Percentiles rank a stretch among this genome's conserved stretches.
These are phyloP conservation scores for Calocera cornea DNA, from an alignment of 768 basidiomycete genomes.

Conservation along the genomic window DNA sequence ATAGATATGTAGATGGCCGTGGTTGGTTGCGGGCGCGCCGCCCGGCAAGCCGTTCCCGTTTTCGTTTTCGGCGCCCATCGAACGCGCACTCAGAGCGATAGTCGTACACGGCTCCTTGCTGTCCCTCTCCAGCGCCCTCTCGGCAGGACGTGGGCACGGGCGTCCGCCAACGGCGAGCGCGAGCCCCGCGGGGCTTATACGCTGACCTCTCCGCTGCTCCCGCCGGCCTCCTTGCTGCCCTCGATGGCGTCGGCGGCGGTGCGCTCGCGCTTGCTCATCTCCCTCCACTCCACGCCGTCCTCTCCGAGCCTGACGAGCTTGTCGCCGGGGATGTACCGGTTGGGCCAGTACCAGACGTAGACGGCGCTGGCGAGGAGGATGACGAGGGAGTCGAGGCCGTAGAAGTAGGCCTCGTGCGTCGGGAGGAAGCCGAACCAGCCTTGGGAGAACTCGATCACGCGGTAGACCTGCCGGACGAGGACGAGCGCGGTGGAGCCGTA, in stretches of 20 bases:
- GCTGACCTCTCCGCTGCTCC: too few species aligned
- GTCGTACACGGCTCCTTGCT: too few species aligned
- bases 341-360: conserved; percentile 54
- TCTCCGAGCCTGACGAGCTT: neutral
- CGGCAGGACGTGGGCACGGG: too few species aligned
- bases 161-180: too few species aligned
- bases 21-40: too few species aligned
- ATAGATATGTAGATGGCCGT: too few species aligned
- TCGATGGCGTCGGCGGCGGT: neutral
- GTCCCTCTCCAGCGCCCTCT: too few species aligned
- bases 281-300: neutral
- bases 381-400: conserved; percentile 52
- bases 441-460: conserved; percentile 43
- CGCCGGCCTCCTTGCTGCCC: too few species aligned
- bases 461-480: conserved; percentile 46
- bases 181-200: too few species aligned
- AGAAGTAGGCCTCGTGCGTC: conserved; percentile 49
- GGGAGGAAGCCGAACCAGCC: conserved; percentile 46
- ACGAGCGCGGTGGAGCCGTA: neutral
- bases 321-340: conserved; percentile 15
- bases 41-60: too few species aligned
- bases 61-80: too few species aligned
- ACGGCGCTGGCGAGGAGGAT: conserved; percentile 45
- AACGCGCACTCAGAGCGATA: too few species aligned
- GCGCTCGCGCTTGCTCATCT: neutral